Evolutionary conservation across 805 yeast species (phyloP).

Genomic region (Ogataea nakhonphanomensis): DNA sequence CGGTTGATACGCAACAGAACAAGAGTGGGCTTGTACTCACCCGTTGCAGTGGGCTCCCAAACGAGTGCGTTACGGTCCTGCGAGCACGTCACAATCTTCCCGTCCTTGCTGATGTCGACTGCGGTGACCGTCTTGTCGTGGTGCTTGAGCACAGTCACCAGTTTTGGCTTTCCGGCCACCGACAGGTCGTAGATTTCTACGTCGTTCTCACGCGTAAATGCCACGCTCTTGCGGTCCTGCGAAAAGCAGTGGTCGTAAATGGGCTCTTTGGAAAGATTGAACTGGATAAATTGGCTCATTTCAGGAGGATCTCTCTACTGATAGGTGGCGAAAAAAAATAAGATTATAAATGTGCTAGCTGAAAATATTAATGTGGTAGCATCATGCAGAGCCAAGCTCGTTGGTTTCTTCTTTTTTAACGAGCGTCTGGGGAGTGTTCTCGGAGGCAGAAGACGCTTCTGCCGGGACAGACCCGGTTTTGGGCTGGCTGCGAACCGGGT

Average conservation of each 20-base stretch:
- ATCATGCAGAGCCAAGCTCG: background rate
- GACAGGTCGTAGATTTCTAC: constrained; percentile 71
- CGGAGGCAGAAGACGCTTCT: too few species aligned
- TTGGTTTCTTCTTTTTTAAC: background rate
- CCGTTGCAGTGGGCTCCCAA: constrained; percentile 74
- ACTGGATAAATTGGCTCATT: constrained; percentile 39
- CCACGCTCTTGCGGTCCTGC: constrained; percentile 58
- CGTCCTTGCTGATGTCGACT: constrained; percentile 83
- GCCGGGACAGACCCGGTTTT: too few species aligned
- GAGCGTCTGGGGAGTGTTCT: too few species aligned
- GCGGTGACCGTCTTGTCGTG: constrained; percentile 96
- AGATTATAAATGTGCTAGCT: background rate
- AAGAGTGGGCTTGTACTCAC: constrained; percentile 74
- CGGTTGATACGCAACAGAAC: constrained; percentile 90
- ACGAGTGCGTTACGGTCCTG: constrained; percentile 98
- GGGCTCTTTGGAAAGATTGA: constrained; percentile 76
- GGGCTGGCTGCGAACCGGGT: background rate
- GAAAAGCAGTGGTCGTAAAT: constrained; percentile 91
- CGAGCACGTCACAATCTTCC: constrained; percentile 92
- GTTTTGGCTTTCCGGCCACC: constrained; percentile 48
- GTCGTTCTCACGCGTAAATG: constrained; percentile 74
- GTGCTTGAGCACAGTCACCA: constrained; percentile 66
- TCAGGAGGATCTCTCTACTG: constrained; percentile 33
- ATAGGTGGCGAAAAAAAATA: constrained; percentile 8
- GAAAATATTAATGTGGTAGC: background rate